A percentile compares a stretch with the other conserved stretches of the same genome.
Conservation (phyloP, 2,329 filamentous ascomycete genomes). For the Aspergillus ochraceus region DNA sequence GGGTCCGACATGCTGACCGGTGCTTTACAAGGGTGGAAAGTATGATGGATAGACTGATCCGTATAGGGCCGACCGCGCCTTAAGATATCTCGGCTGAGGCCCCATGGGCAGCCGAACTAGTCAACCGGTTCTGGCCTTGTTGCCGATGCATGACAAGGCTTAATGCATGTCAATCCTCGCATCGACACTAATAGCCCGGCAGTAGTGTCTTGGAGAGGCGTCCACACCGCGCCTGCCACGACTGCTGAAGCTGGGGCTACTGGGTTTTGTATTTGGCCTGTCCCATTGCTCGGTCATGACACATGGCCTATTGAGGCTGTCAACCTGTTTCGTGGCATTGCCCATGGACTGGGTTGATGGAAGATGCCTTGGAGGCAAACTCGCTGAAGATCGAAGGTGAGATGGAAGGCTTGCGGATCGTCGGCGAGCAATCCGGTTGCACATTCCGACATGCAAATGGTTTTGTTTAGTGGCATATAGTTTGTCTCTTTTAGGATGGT, state of each 20-base stretch:
- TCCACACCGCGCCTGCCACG: constrained; percentile 4
- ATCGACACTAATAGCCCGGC: constrained; percentile 6
- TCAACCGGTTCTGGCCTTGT: not conserved
- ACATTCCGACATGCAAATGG: not conserved
- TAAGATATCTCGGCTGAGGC: not conserved
- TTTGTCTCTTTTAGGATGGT: not conserved
- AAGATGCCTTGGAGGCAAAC: not conserved
- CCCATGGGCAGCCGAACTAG: not conserved
- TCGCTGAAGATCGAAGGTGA: not conserved
- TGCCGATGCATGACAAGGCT: not conserved
- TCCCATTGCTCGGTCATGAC: not conserved
- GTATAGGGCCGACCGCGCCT: not conserved
- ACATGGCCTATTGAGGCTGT: not conserved
- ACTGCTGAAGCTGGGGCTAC: not conserved
- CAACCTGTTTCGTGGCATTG: not conserved
- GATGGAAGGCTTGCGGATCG: not conserved
- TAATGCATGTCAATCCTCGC: constrained; percentile 4
- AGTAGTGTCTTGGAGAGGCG: constrained; percentile 4
- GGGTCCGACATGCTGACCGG: not conserved
- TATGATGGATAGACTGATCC: not conserved
- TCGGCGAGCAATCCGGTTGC: not conserved
- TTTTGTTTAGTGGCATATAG: not conserved
- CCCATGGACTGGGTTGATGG: not conserved
- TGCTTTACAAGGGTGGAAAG: not conserved
- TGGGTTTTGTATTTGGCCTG: not conserved